These are phyloP conservation scores for Phyllosticta citriasiana DNA, from an alignment of 2,329 filamentous ascomycete genomes.

Conservation along the genomic window DNA sequence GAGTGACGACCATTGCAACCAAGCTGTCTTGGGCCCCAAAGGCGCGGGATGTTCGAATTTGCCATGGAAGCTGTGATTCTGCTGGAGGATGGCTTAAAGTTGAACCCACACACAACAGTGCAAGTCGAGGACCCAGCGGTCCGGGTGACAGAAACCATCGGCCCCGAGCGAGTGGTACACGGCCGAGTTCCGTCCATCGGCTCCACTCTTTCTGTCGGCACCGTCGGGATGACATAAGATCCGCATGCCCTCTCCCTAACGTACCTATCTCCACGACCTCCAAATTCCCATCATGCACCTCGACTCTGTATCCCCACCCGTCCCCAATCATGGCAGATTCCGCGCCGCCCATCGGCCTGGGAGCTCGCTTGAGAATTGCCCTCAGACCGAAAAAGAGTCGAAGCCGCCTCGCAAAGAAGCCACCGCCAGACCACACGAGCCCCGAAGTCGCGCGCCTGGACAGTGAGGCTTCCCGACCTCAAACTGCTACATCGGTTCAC, in stretches of 20 bases:
- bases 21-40: neutral
- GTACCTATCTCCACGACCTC: neutral
- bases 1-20: neutral
- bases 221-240: conserved; percentile 6
- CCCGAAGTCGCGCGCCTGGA: conserved; percentile 4
- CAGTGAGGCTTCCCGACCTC: conserved; percentile 1
- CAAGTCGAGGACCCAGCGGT: neutral
- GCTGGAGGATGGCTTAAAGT: neutral
- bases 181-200: neutral
- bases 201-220: neutral
- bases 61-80: no score
- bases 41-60: no score
- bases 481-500: neutral
- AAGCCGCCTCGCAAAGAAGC: conserved; percentile 5
- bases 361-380: conserved; percentile 1
- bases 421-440: conserved; percentile 1
- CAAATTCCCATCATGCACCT: neutral
- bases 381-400: conserved; percentile 7
- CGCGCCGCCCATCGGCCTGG: conserved; percentile 1
- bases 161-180: neutral
- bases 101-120: neutral
- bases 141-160: neutral
- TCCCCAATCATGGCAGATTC: conserved; percentile 2
- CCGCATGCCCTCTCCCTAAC: neutral
- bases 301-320: neutral